phyloP scores from a whole-genome alignment of 352 stramenopile species.

The Phytophthora pluvialis region DNA sequence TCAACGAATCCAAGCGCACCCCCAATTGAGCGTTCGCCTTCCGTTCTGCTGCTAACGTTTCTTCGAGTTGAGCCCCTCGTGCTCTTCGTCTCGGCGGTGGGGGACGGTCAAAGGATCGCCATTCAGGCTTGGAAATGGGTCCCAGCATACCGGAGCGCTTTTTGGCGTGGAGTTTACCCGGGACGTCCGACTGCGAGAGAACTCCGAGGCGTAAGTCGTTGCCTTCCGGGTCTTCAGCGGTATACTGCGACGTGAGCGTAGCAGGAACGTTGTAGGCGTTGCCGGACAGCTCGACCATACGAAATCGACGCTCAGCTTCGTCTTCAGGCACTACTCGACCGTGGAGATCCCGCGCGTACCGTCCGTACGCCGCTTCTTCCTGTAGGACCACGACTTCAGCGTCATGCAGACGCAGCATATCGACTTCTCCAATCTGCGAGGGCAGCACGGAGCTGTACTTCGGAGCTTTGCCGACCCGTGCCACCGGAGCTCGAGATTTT shows the following conservation, averaged over 20 bases:
- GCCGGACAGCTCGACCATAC: constrained; percentile 68
- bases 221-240: constrained; percentile 20
- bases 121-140: constrained; percentile 68
- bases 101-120: constrained; percentile 32
- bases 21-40: constrained; percentile 51
- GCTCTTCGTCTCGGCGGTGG: constrained; percentile 56
- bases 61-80: constrained; percentile 74
- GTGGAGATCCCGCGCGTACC: constrained; percentile 73
- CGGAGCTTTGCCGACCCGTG: constrained; percentile 8
- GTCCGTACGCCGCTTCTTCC: constrained; percentile 72
- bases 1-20: constrained; percentile 52
- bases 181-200: constrained; percentile 13
- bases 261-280: constrained; percentile 46
- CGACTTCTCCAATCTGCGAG: constrained; percentile 83
- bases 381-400: constrained; percentile 70
- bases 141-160: constrained; percentile 76
- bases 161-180: constrained; percentile 54
- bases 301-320: constrained; percentile 54
- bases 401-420: constrained; percentile 81
- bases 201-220: constrained; percentile 11
- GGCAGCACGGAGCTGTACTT: constrained; percentile 43
- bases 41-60: constrained; percentile 61
- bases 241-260: constrained; percentile 17
- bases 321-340: constrained; percentile 70
- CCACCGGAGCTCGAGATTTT: constrained; percentile 17